Evolutionary conservation across 225 moss, liverwort and hornwort genomes (phyloP).

Genomic region (Climacium dendroides): DNA sequence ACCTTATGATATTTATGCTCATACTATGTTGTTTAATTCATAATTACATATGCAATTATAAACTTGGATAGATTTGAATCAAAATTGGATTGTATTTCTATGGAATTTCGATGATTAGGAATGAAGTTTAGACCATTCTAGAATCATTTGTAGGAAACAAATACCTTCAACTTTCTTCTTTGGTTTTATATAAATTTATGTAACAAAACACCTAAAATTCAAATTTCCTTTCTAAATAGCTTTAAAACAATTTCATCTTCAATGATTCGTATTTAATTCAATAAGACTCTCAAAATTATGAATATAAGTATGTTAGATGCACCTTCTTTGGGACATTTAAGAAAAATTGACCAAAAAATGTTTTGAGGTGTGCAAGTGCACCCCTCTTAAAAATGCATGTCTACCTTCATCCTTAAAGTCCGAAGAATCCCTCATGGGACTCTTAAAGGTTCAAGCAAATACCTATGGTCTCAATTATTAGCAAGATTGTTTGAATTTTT

Average conservation of each 20-base stretch:
- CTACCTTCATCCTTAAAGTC: rapidly evolving
- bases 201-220: background rate
- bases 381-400: background rate
- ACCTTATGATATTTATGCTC: background rate
- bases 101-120: background rate
- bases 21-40: background rate
- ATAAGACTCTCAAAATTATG: background rate
- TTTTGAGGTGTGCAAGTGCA: background rate
- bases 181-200: background rate
- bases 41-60: background rate
- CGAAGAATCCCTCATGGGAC: rapidly evolving
- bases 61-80: background rate
- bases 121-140: background rate
- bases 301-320: background rate
- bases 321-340: background rate
- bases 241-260: background rate
- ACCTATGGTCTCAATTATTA: too few species aligned
- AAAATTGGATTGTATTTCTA: background rate
- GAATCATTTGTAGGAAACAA: rapidly evolving
- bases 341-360: background rate
- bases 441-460: too few species aligned
- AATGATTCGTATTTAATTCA: background rate
- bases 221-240: background rate
- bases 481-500: too few species aligned
- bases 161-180: background rate